phyloP scores from a whole-genome alignment of 495 filamentous ascomycete species.

The Glonium stellatum region DNA sequence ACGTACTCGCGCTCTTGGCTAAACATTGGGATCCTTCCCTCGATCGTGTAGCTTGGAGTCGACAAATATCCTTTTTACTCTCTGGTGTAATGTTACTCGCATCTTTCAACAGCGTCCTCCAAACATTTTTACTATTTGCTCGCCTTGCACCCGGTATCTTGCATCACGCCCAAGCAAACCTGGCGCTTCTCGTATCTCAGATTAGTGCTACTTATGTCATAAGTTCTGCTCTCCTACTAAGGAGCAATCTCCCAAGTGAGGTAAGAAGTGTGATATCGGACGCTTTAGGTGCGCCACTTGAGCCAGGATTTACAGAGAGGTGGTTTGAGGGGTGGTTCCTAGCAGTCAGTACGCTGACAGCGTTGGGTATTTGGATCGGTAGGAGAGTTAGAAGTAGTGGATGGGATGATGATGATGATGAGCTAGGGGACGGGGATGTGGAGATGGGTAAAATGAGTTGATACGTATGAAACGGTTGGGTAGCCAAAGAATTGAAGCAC shows the following conservation, averaged over 20 bases:
- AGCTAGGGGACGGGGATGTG: slow-evolving; percentile 49
- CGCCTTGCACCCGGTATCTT: slow-evolving; percentile 62
- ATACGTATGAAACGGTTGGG: not conserved
- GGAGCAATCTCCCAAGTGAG: slow-evolving; percentile 64
- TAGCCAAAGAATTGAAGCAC: not conserved
- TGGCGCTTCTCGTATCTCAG: slow-evolving; percentile 67
- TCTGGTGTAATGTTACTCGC: slow-evolving; percentile 70
- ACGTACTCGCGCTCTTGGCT: slow-evolving; percentile 64
- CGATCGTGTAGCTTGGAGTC: slow-evolving; percentile 64
- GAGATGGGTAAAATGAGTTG: slow-evolving; percentile 58
- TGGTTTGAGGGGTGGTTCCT: slow-evolving; percentile 86
- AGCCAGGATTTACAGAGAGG: slow-evolving; percentile 65
- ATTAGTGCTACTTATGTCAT: slow-evolving; percentile 76
- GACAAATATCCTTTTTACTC: slow-evolving; percentile 70
- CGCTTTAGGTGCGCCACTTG: slow-evolving; percentile 60
- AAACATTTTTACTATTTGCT: slow-evolving; percentile 67
- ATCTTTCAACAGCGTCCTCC: slow-evolving; percentile 66
- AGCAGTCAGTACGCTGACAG: slow-evolving; percentile 53
- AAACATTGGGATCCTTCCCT: slow-evolving; percentile 65
- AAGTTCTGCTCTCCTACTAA: slow-evolving; percentile 60
- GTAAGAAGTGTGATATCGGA: slow-evolving; percentile 64
- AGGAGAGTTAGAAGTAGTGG: slow-evolving; percentile 48
- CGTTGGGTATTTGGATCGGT: slow-evolving; percentile 60
- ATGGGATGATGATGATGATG: slow-evolving; percentile 60
- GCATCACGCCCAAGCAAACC: slow-evolving; percentile 52